Percentiles rank a stretch among this genome's conserved stretches.
Conservation (phyloP, 441 rosid genomes). For the Adansonia madagascariensis region DNA sequence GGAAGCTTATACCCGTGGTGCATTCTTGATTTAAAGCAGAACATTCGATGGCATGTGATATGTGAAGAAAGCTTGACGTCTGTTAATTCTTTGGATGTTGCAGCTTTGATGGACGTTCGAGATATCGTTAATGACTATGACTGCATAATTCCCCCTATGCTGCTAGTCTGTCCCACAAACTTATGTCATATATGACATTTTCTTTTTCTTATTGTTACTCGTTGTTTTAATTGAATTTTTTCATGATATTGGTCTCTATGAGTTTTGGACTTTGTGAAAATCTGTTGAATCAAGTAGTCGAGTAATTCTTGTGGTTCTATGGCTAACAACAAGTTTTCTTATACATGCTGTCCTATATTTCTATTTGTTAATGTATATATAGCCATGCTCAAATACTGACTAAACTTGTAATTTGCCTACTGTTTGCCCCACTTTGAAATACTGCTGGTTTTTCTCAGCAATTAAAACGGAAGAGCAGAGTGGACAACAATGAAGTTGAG, state of each 20-base stretch:
- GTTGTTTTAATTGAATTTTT: background rate
- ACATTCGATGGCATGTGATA: background rate
- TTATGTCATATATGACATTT: background rate
- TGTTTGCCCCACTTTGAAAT: conserved; percentile 27
- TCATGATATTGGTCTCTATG: background rate
- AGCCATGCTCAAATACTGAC: background rate
- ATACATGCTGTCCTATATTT: background rate
- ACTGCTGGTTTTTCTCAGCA: conserved; percentile 41
- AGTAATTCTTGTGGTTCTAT: conserved; percentile 12
- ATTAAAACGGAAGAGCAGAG: conserved; percentile 59
- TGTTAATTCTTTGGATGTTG: background rate
- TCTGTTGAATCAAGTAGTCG: background rate
- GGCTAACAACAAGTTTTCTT: background rate
- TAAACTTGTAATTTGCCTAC: conserved; percentile 15
- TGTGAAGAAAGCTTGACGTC: background rate
- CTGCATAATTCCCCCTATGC: background rate
- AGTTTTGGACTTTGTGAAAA: background rate
- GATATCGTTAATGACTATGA: background rate
- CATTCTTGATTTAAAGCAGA: background rate
- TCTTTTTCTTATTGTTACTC: background rate
- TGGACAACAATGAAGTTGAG: conserved; percentile 45
- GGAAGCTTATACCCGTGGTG: background rate
- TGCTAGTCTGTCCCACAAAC: background rate
- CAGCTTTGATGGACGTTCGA: background rate
- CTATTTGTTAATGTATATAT: conserved; percentile 1